phyloP scores from a whole-genome alignment of 2,329 filamentous ascomycete species.

The Coleophoma eucalyptorum region DNA sequence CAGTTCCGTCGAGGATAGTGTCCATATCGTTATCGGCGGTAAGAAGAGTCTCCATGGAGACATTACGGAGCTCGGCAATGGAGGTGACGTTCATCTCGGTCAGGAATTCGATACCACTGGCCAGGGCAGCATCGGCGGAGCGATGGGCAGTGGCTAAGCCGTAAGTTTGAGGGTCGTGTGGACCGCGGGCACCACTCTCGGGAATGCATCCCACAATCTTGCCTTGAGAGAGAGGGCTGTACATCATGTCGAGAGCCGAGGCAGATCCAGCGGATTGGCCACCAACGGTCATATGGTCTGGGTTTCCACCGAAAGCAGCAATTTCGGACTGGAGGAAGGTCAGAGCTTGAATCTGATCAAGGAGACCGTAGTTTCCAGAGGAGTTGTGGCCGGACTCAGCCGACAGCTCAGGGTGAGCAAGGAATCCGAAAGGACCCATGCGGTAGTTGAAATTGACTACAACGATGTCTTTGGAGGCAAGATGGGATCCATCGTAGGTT shows the following conservation, averaged over 20 bases:
- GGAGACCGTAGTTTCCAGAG: constrained; percentile 36
- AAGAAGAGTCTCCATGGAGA: constrained; percentile 7
- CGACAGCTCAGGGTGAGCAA: constrained; percentile 34
- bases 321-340: constrained; percentile 47
- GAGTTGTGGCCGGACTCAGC: constrained; percentile 25
- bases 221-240: constrained; percentile 16
- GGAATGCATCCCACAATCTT: constrained; percentile 26
- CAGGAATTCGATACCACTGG: constrained; percentile 7
- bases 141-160: constrained; percentile 22
- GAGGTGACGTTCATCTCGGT: constrained; percentile 9
- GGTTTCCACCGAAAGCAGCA: constrained; percentile 34
- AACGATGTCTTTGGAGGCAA: constrained; percentile 36
- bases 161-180: constrained; percentile 24
- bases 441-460: constrained; percentile 43
- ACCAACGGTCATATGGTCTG: constrained; percentile 37
- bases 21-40: constrained; percentile 10
- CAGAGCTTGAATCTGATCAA: constrained; percentile 45
- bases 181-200: constrained; percentile 26
- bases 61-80: constrained; percentile 11
- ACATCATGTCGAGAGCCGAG: constrained; percentile 21
- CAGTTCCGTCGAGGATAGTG: constrained; percentile 16
- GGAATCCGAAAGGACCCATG: constrained; percentile 44
- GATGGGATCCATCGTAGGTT: constrained; percentile 35
- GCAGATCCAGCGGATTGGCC: constrained; percentile 41
- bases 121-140: constrained; percentile 15